phyloP scores from a whole-genome alignment of 1,139 yeast species.

The Kodamaea derodonti region DNA sequence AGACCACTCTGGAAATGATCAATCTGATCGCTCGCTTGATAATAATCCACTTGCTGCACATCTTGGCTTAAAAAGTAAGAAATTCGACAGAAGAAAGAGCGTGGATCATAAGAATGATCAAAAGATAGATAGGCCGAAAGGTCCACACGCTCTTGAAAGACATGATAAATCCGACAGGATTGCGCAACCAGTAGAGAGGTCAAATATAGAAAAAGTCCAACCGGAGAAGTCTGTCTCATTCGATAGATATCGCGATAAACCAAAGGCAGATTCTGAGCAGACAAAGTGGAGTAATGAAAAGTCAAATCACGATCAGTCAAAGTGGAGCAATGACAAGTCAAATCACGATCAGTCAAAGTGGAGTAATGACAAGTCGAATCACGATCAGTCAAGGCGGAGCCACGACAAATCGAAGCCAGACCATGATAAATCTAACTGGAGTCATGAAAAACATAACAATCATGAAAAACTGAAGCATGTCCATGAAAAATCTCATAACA shows the following conservation, averaged over 20 bases:
- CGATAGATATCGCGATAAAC: neutral
- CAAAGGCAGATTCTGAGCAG: neutral
- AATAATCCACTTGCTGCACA: constrained; percentile 19
- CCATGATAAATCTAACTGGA: neutral
- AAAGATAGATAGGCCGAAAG: neutral
- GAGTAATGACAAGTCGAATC: neutral
- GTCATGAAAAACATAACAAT: constrained; percentile 14
- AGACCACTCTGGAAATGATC: no score
- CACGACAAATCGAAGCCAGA: neutral
- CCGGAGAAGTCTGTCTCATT: neutral
- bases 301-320: neutral
- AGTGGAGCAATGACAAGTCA: neutral
- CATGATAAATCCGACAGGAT: neutral
- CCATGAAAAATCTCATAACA: constrained; percentile 6
- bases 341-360: neutral
- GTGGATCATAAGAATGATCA: neutral
- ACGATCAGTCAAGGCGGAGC: neutral
- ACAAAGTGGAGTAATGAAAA: neutral
- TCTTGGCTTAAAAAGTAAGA: constrained; percentile 13
- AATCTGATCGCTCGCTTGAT: constrained; percentile 2
- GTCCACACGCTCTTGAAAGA: neutral
- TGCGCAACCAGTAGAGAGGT: no score
- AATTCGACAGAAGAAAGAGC: neutral
- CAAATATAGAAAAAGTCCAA: neutral
- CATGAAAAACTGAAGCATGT: constrained; percentile 8